Conservation (phyloP, 176 grass and related monocot genomes). For the Phyllostachys edulis region DNA sequence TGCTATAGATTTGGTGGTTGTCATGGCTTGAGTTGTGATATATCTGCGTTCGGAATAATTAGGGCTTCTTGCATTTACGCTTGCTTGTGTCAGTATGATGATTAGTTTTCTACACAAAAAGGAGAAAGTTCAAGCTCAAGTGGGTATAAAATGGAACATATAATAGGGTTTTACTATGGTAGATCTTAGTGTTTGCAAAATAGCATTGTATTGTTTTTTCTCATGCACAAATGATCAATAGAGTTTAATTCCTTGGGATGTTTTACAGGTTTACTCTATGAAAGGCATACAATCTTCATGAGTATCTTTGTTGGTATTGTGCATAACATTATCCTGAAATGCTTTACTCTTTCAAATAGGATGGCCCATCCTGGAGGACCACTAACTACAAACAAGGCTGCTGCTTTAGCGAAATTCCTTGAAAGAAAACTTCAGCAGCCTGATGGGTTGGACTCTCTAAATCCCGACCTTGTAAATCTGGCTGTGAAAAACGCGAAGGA, state of each 20-base stretch:
- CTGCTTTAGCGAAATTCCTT: slow-evolving; percentile 93
- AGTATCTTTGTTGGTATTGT: background rate
- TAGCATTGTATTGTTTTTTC: background rate
- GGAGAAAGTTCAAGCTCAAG: background rate
- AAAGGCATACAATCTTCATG: slow-evolving; percentile 1
- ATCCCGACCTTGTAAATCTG: slow-evolving; percentile 79
- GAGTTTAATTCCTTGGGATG: background rate
- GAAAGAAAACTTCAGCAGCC: slow-evolving; percentile 96
- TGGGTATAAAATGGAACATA: background rate
- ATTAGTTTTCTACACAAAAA: background rate
- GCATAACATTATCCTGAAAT: slow-evolving; percentile 2
- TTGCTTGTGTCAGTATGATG: background rate
- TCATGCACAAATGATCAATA: background rate
- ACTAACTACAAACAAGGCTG: slow-evolving; percentile 95
- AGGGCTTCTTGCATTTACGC: background rate
- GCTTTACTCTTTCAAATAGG: slow-evolving; percentile 44
- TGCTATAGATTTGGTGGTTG: background rate
- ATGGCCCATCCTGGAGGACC: slow-evolving; percentile 88
- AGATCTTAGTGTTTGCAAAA: background rate
- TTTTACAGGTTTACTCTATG: background rate
- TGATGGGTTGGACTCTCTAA: slow-evolving; percentile 74
- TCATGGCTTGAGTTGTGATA: background rate
- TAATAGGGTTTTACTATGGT: background rate
- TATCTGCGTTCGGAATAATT: background rate
- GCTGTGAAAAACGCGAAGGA: slow-evolving; percentile 87